Evolutionary conservation across 139 green algal genomes (phyloP), one percentile per base, ranked within the genome.

Genomic region (Pycnococcus provasolii): DNA sequence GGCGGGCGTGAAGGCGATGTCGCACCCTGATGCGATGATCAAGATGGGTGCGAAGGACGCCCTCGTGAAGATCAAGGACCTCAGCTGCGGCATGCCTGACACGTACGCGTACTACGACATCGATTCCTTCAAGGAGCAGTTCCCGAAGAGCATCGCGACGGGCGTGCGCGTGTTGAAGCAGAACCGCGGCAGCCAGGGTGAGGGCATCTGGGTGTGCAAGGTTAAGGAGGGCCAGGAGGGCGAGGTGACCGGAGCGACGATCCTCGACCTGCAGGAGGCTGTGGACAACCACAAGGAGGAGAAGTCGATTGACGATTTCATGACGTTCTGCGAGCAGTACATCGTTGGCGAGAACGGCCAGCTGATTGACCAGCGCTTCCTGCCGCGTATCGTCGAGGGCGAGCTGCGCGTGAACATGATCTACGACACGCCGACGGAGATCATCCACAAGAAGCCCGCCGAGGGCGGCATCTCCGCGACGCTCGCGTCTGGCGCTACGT

Each of bases 391-490:
- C 48, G 53, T 48, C 40, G 74, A 77, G 71, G 74, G 74, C 43
- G 74, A 80, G 58, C 15, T 80, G n/a, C 60, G 63, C 57, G 62
- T 80, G 44, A 73, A 66, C 45, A 77, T 80, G 58, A 64, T 80
- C 44, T 62, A 71, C 45, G 72, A 74, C 62, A 64, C 60, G 64
- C 48, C 62, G 39, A 68, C 55, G n/a, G 46, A 80, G 46, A 78
- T 77, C 45, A 74, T 80, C 11, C 74, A 78, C 60, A 80, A 77
- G 74, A 80, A 80, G 72, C 70, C 69, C 39, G 68, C 54, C 2
- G 73, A 78, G 40, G 71, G 71, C 40, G 53, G 53, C 37, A n/a
- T 62, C 13, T 55, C n/a, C 40, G 64, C 64, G 52, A 45, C 58
- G 11, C 45, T 26, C 26, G 26, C 26, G 26, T 26, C 26, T 26